Evolutionary conservation across 257 asterid species (phyloP).

Genomic region (Avicennia marina): DNA sequence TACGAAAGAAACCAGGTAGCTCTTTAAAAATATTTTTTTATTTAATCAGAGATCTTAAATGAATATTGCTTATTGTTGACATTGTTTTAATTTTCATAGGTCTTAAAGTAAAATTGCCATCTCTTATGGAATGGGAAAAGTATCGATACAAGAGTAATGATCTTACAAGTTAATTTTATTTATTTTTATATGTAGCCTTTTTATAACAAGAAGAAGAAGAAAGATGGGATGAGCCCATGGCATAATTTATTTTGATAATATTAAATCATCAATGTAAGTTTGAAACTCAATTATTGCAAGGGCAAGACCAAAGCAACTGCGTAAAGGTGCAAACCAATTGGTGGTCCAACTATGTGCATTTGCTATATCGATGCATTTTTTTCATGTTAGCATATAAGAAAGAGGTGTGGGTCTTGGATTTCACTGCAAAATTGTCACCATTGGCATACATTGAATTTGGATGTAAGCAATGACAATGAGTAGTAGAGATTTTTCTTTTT

Average conservation of each 20-base stretch:
- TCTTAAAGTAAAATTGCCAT: too few relatives aligned
- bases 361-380: slow-evolving; percentile 7
- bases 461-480: neutral
- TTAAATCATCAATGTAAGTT: neutral
- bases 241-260: neutral
- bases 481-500: too few relatives aligned
- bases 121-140: too few relatives aligned
- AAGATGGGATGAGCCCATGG: neutral
- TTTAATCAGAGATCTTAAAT: too few relatives aligned
- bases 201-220: too few relatives aligned
- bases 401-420: slow-evolving; percentile 10
- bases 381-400: neutral
- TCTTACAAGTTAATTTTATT: neutral
- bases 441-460: slow-evolving; percentile 13
- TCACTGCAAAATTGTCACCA: slow-evolving; percentile 8
- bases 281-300: neutral
- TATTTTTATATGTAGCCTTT: neutral
- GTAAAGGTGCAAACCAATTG: slow-evolving; percentile 10
- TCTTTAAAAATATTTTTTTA: too few relatives aligned
- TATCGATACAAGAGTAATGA: too few relatives aligned
- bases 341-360: slow-evolving; percentile 19
- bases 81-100: too few relatives aligned
- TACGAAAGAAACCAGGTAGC: too few relatives aligned
- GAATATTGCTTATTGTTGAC: too few relatives aligned
- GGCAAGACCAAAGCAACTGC: neutral